Evolutionary conservation across 2,329 filamentous ascomycete genomes (phyloP), one percentile per base, ranked within the genome.

Genomic region (Pochonia chlamydosporia): DNA sequence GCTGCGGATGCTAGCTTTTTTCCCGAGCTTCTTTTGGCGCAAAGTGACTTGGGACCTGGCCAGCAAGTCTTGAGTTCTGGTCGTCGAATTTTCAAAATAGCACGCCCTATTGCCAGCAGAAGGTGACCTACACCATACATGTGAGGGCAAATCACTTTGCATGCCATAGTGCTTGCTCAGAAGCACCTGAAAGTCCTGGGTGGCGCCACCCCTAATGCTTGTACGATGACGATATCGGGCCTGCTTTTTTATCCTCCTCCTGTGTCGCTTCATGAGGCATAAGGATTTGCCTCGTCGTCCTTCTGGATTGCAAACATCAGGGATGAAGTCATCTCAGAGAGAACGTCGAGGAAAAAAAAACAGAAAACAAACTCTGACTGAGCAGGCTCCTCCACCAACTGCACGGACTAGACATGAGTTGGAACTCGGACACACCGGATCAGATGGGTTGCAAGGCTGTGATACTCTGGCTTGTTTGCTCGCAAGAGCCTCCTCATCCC

Each of bases 161-260:
- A 20, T 20, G 20, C 18, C 6, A 39, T 11, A 21, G 8, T 13
- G 8, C 35, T 13, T 6, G 35, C 3, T 11, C 3, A 36, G 20
- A 4, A 10, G 13, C 23, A n/a, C 16, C 14, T 20, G 7, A 2
- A 18, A 28, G 7, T 28, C 13, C 20, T 39, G 5, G 35, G 11
- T 39, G 35, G 35, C 35, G 35, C 35, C 35, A 39, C 23, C 33
- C 35, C 26, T n/a, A 25, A n/a, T 14, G 33, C 40, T 47, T 49
- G 48, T 49, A 41, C 44, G 41, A 49, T 33, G 35, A 44, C 24
- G 5, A 40, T 44, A 47, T 49, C 48, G 48, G 48, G 33, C 48
- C 48, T 49, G 44, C 40, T 37, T 47, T 36, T 16, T 44, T 40
- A 31, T 14, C 18, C 20, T 43, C 18, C 35, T 31, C 39, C 33